phyloP scores from a whole-genome alignment of 129 eudicot species.

The Dittrichia graveolens region DNA sequence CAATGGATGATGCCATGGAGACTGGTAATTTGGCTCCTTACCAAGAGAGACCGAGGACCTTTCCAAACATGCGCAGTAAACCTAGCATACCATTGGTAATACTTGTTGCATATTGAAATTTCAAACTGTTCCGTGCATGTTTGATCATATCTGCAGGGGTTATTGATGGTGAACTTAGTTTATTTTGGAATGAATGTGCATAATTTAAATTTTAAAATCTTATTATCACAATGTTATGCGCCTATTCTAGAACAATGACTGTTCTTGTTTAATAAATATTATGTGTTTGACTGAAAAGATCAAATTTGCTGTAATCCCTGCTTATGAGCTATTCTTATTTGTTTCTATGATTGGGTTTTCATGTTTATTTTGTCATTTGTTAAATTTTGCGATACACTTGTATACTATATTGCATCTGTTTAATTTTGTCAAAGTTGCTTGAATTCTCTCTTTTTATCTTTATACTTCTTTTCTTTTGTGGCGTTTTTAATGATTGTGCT shows the following conservation, averaged over 20 bases:
- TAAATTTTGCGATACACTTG: conserved; percentile 7
- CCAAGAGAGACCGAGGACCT: conserved; percentile 77
- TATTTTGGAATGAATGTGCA: background rate
- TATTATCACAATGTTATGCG: background rate
- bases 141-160: background rate
- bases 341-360: background rate
- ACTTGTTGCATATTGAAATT: background rate
- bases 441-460: conserved; percentile 5
- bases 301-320: background rate
- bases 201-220: background rate
- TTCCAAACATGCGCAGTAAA: conserved; percentile 87
- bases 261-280: background rate
- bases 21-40: conserved; percentile 76
- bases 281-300: background rate
- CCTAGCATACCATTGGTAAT: conserved; percentile 78
- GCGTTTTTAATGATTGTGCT: conserved; percentile 8
- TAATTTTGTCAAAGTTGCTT: conserved; percentile 11
- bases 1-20: conserved; percentile 91
- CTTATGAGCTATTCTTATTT: conserved; percentile 1
- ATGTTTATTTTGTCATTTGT: background rate
- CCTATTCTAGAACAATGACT: background rate
- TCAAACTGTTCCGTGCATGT: no score
- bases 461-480: conserved; percentile 7
- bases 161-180: background rate
- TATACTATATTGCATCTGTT: background rate